Evolutionary conservation across 768 basidiomycete species (phyloP).

Genomic region (Naganishia vaughanmartiniae): DNA sequence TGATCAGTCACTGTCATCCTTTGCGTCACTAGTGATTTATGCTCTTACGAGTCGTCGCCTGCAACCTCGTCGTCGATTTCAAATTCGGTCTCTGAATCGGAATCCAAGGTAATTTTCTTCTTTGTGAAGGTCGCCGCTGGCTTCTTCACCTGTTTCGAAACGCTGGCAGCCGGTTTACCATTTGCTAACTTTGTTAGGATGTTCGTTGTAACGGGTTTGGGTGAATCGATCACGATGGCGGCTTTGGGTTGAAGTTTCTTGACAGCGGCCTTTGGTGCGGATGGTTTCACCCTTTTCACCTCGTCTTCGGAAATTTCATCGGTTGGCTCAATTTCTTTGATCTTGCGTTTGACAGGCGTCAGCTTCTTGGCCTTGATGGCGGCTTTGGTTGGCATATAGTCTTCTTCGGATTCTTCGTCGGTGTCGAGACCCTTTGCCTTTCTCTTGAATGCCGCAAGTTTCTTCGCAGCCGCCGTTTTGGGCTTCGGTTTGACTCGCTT

Average conservation of each 20-base stretch:
- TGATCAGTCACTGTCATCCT: constrained; percentile 47
- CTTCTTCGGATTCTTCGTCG: constrained; percentile 58
- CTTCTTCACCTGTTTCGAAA: constrained; percentile 38
- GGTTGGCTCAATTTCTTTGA: constrained; percentile 4
- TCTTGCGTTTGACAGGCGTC: constrained; percentile 36
- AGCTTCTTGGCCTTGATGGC: constrained; percentile 47
- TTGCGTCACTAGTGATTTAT: neutral
- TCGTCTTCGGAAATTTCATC: constrained; percentile 10
- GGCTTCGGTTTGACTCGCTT: constrained; percentile 60
- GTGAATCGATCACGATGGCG: neutral
- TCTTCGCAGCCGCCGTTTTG: constrained; percentile 52
- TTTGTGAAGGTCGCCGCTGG: constrained; percentile 34
- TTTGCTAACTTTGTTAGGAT: constrained; percentile 32
- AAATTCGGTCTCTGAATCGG: constrained; percentile 27
- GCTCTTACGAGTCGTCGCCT: constrained; percentile 13
- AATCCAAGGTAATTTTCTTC: constrained; percentile 29
- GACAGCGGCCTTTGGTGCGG: constrained; percentile 56
- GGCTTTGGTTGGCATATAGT: constrained; percentile 61
- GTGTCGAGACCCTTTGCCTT: constrained; percentile 50
- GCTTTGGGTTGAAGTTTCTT: constrained; percentile 29
- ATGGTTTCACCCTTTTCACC: constrained; percentile 36
- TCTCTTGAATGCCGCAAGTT: constrained; percentile 57
- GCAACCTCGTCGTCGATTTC: constrained; percentile 58
- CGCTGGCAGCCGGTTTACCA: constrained; percentile 33
- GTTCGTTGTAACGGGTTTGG: constrained; percentile 7